Evolutionary conservation across 352 stramenopile genomes (phyloP).

Genomic region (Phytophthora pinifolia): DNA sequence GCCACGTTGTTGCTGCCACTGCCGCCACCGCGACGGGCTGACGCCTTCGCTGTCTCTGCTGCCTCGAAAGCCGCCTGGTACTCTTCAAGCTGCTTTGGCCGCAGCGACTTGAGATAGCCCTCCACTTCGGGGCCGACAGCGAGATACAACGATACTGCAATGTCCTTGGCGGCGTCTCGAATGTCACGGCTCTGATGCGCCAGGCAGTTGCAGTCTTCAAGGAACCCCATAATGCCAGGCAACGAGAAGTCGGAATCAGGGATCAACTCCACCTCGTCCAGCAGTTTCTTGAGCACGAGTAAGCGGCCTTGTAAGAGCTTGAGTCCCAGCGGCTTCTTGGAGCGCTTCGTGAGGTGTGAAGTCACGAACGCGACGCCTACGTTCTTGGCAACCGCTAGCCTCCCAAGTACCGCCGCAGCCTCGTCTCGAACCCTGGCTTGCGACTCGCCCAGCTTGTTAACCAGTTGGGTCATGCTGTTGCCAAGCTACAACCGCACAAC

Average conservation of each 20-base stretch:
- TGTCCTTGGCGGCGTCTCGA: constrained; percentile 85
- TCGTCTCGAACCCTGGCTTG: constrained; percentile 79
- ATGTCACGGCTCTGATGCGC: constrained; percentile 88
- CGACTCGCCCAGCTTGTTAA: constrained; percentile 76
- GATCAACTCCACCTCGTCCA: constrained; percentile 54
- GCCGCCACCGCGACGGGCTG: constrained; percentile 6
- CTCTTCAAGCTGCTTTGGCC: constrained; percentile 91
- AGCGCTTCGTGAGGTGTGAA: constrained; percentile 62
- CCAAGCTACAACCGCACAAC: constrained; percentile 42
- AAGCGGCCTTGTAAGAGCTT: constrained; percentile 73
- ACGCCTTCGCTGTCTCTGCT: constrained; percentile 45
- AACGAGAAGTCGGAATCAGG: constrained; percentile 55
- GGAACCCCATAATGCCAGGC: constrained; percentile 69
- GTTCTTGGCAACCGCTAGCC: constrained; percentile 59
- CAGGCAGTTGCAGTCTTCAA: constrained; percentile 85
- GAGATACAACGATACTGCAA: constrained; percentile 78
- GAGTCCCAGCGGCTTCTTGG: constrained; percentile 73
- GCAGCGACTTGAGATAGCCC: constrained; percentile 73
- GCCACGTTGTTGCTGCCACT: constrained; percentile 5
- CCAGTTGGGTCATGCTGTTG: constrained; percentile 75
- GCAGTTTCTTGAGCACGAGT: constrained; percentile 57
- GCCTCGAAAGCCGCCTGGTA: constrained; percentile 89
- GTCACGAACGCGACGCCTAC: constrained; percentile 66
- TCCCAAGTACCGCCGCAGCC: constrained; percentile 39
- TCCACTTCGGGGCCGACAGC: constrained; percentile 64